Evolutionary conservation across 2,329 filamentous ascomycete species (phyloP).

Genomic region (Amauroascus verrucosus): DNA sequence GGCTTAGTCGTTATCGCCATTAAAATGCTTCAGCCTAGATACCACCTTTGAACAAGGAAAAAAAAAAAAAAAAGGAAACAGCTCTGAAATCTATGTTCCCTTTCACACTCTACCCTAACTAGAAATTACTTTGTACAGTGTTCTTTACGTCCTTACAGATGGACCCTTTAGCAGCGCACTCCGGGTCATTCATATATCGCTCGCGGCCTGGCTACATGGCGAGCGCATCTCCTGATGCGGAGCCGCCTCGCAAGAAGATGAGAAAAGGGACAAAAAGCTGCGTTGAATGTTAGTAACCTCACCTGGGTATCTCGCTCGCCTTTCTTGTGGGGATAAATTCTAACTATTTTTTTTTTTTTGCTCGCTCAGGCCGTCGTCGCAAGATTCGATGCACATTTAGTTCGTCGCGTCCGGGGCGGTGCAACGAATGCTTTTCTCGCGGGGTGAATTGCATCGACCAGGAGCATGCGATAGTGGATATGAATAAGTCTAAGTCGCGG

Average conservation of each 20-base stretch:
- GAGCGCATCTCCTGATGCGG: slow-evolving; percentile 13
- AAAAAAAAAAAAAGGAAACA: too few relatives aligned
- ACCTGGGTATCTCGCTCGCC: not conserved
- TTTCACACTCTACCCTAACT: too few relatives aligned
- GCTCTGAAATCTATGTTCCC: too few relatives aligned
- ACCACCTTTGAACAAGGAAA: too few relatives aligned
- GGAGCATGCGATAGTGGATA: slow-evolving; percentile 25
- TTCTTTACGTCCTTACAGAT: not conserved
- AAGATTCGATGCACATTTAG: slow-evolving; percentile 37
- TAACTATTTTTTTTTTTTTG: not conserved
- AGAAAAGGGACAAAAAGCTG: slow-evolving; percentile 37
- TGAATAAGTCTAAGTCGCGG: slow-evolving; percentile 17
- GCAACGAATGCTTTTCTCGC: slow-evolving; percentile 34
- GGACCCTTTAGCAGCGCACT: not conserved
- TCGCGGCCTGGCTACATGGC: slow-evolving; percentile 11
- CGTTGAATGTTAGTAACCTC: slow-evolving; percentile 28
- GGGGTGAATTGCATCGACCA: slow-evolving; percentile 34
- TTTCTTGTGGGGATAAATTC: not conserved
- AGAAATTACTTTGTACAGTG: too few relatives aligned
- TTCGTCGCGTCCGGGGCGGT: slow-evolving; percentile 25
- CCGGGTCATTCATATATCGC: not conserved
- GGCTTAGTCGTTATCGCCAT: too few relatives aligned
- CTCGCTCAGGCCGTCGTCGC: slow-evolving; percentile 27
- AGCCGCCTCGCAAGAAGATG: slow-evolving; percentile 35
- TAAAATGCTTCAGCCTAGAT: too few relatives aligned